A percentile compares a stretch with the other conserved stretches of the same genome.
Evolutionary conservation across 2,329 filamentous ascomycete species (phyloP).

Genomic region (Colletotrichum nymphaeae): DNA sequence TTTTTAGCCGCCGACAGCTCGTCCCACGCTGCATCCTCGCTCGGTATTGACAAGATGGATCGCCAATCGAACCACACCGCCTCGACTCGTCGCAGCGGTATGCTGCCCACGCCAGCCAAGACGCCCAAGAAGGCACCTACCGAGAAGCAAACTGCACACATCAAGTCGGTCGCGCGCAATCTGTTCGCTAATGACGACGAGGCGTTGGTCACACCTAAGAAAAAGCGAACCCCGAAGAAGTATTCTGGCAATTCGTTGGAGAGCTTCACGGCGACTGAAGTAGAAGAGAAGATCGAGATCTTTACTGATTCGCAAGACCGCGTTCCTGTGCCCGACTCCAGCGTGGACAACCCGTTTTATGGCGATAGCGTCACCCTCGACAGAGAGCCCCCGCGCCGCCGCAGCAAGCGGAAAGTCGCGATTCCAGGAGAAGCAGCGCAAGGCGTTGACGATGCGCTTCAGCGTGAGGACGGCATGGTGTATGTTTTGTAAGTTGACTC

Average conservation of each 20-base stretch:
- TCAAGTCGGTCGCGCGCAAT: conserved; percentile 68
- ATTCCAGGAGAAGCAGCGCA: conserved; percentile 69
- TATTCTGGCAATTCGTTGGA: conserved; percentile 65
- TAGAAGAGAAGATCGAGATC: conserved; percentile 73
- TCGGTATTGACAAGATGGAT: conserved; percentile 47
- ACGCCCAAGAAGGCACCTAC: conserved; percentile 75
- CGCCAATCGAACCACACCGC: conserved; percentile 36
- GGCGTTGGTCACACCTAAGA: conserved; percentile 68
- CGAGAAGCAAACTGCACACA: conserved; percentile 60
- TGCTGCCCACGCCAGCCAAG: conserved; percentile 83
- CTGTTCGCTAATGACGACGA: conserved; percentile 71
- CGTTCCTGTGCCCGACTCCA: conserved; percentile 74
- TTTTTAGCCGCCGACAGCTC: conserved; percentile 57
- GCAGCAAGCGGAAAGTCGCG: conserved; percentile 65
- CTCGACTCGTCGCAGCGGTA: conserved; percentile 55
- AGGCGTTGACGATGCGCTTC: conserved; percentile 71
- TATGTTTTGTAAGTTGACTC: conserved; percentile 77
- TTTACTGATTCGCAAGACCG: conserved; percentile 86
- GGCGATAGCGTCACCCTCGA: conserved; percentile 53
- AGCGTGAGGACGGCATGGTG: conserved; percentile 78
- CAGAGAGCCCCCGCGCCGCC: conserved; percentile 57
- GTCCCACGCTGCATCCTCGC: conserved; percentile 54
- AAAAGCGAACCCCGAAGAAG: conserved; percentile 66
- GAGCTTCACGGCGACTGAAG: conserved; percentile 69
- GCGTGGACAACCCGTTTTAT: conserved; percentile 79